Base-by-base conservation (phyloP, 768 basidiomycete species). In the Boletus patriciae region DNA sequence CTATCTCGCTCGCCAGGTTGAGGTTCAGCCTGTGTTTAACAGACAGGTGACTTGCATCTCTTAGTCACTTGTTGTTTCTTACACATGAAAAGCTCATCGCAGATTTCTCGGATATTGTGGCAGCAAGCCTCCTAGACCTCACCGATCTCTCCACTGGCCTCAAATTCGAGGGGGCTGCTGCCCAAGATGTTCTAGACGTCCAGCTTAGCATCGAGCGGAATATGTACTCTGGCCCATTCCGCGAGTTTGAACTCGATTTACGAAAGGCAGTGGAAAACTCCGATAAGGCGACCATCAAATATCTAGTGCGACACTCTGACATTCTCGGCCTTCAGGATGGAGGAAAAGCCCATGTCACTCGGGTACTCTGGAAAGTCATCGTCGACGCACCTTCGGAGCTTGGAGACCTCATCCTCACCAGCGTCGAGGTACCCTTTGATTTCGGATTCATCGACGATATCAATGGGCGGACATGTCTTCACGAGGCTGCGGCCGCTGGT, bases 11-110 rank as follows among this genome's bases (percentile, higher is more conserved):
- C 85, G 97, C 31, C 97, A 98, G 70, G 95, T 99, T 3, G 97
- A 99, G 62, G 91, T 98, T n/a, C 97, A 98, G 65, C 97, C 95
- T 1, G 94, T 95, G 42, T 98, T 98, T 75, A 95, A 98, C 68
- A 80, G 95, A 74, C 93, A 95, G 78, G 92, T 90, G 54, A 52
- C 81, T 69, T n/a, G 34, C 48, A 9, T 36, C 27, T 25, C 52
- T 50, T 48, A 47, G 15, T 49, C 40, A 34, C 36, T 18, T 23
- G 42, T 41, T 19, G 50, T 34, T 50, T 52, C 58, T 64, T 44
- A 66, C 38, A 54, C 37, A 48, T 57, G 36, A 52, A 57, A 42
- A 96, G 87, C 89, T 98, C 68, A 94, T 99, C 52, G 91, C 95
- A 53, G 94, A 97, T 70, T 80, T 99, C 41, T 89, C 94, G 25